These are phyloP conservation scores for Lipomyces oligophaga DNA, from an alignment of 805 yeast genomes.

Conservation along the genomic window DNA sequence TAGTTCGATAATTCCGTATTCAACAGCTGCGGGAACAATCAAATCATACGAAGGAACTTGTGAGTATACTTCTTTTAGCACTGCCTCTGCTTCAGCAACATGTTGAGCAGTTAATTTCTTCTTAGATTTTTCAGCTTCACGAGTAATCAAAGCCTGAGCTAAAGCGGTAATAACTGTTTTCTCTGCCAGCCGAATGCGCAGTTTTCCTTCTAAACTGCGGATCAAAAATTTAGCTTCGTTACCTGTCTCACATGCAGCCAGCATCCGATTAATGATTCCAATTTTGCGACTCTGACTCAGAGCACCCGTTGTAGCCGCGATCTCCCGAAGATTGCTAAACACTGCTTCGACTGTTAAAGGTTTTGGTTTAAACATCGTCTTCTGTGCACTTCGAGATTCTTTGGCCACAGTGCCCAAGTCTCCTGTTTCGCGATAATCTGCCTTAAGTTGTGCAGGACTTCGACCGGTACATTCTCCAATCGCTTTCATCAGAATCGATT, in stretches of 20 bases:
- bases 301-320: slow-evolving; percentile 74
- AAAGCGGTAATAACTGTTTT: slow-evolving; percentile 81
- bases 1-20: slow-evolving; percentile 64
- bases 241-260: slow-evolving; percentile 84
- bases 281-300: slow-evolving; percentile 79
- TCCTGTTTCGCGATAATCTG: slow-evolving; percentile 73
- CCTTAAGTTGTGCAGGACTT: slow-evolving; percentile 61
- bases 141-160: slow-evolving; percentile 72
- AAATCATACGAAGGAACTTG: slow-evolving; percentile 88
- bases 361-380: slow-evolving; percentile 89
- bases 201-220: slow-evolving; percentile 85
- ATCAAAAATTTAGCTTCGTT: slow-evolving; percentile 87
- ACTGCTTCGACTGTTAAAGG: slow-evolving; percentile 71
- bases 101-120: slow-evolving; percentile 36
- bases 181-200: slow-evolving; percentile 91
- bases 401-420: slow-evolving; percentile 89
- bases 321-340: slow-evolving; percentile 66
- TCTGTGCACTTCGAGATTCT: slow-evolving; percentile 76
- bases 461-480: slow-evolving; percentile 88
- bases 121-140: slow-evolving; percentile 46
- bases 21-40: slow-evolving; percentile 60
- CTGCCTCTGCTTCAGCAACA: slow-evolving; percentile 65
- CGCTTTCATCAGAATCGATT: slow-evolving; percentile 80
- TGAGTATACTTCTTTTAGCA: slow-evolving; percentile 75
- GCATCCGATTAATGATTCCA: slow-evolving; percentile 71